Base-by-base conservation (phyloP, 2,329 filamentous ascomycete species). In the Hymenoscyphus repandus region DNA sequence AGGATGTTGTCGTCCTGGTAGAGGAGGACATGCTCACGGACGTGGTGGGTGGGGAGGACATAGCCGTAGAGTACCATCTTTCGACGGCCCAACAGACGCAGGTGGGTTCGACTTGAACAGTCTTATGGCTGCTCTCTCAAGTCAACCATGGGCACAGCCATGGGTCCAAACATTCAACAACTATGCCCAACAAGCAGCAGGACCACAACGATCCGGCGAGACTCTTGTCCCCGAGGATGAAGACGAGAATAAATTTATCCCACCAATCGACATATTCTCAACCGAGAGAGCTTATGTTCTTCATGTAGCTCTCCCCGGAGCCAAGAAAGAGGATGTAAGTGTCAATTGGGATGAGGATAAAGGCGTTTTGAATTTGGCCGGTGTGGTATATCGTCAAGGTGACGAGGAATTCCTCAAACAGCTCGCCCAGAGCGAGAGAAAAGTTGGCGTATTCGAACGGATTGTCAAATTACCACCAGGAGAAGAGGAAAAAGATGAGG, bases 211-310 rank as follows among this genome's bases (percentile, higher is more conserved):
- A 47, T 59, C 59, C 22, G 55, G 55, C 6, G 62, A 59, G 51
- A 56, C 57, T 12, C 36, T 54, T 12, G 54, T 57, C n/a, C 51
- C 54, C 22, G 53, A 56, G 10, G 64, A 66, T 36, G 55, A 59
- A 33, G 59, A 61, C 17, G 62, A 63, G 36, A 68, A 71, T 47
- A 66, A 72, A 51, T 86, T 88, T 67, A 67, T 69, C 5, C 85
- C 86, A 0, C 81, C 85, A n/a, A 73, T 84, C 49, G 89, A 95
- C 65, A 71, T 91, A 57, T 93, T 92, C 73, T 79, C 85, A 65
- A 86, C 83, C 5, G 69, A 80, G 6, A 69, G 72, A 31, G 69
- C 80, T 12, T 90, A 83, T 65, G 72, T 90, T 39, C 70, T 93
- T 7, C 88, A 93, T 67, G 64, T 82, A 43, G 84, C 87, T 1